Percentiles rank a stretch among this genome's conserved stretches.
Evolutionary conservation across 2,329 filamentous ascomycete species (phyloP).

Genomic region (Ophiosphaerella herpotricha): DNA sequence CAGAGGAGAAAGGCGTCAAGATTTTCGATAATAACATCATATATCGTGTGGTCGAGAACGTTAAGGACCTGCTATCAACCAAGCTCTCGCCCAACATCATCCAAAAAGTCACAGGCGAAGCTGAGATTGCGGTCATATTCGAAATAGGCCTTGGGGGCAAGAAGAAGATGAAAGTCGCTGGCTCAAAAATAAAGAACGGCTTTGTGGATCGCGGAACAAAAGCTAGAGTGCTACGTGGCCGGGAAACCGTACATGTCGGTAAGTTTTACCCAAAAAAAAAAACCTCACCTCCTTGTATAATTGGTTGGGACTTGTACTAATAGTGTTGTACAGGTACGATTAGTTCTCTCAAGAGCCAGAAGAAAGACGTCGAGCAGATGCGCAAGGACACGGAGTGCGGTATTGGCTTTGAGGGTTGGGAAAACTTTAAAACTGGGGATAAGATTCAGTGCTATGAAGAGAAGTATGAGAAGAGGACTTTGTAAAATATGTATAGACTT

Average conservation of each 20-base stretch:
- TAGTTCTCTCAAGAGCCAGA: conserved; percentile 83
- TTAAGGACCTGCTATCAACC: conserved; percentile 69
- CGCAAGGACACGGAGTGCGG: conserved; percentile 93
- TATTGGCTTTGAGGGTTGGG: conserved; percentile 80
- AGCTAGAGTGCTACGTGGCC: conserved; percentile 73
- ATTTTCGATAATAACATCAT: conserved; percentile 88
- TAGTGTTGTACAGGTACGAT: conserved; percentile 65
- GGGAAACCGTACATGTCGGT: conserved; percentile 81
- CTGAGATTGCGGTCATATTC: conserved; percentile 82
- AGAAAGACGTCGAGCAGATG: conserved; percentile 90
- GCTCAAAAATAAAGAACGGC: conserved; percentile 86
- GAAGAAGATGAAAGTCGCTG: conserved; percentile 76
- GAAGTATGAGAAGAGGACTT: conserved; percentile 68
- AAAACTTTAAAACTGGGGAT: conserved; percentile 79
- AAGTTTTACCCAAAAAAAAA: conserved; percentile 46
- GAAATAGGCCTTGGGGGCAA: conserved; percentile 78
- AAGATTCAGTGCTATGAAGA: conserved; percentile 87
- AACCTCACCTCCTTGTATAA: not conserved
- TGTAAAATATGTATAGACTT: conserved; percentile 38
- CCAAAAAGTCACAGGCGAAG: conserved; percentile 80
- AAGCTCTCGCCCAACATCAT: conserved; percentile 69
- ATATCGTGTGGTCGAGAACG: conserved; percentile 76
- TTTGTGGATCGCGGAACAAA: conserved; percentile 65
- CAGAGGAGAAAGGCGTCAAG: conserved; percentile 71
- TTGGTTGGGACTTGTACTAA: conserved; percentile 1